Evolutionary conservation across 2,329 filamentous ascomycete species (phyloP).

Genomic region (Harringtonia aguacate): DNA sequence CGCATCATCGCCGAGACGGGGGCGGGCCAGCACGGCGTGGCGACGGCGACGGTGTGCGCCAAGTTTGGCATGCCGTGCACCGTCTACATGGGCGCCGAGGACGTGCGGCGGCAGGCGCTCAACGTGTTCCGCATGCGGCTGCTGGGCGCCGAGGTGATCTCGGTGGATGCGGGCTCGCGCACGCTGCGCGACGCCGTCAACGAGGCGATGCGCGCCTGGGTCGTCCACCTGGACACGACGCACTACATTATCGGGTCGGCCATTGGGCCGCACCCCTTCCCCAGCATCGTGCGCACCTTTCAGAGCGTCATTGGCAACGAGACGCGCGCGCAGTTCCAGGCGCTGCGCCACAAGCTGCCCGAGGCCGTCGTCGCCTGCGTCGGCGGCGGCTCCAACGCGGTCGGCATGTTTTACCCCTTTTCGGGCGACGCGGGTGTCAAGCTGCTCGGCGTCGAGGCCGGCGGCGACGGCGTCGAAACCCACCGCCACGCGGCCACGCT

Average conservation of each 20-base stretch:
- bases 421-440: slow-evolving; percentile 74
- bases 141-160: slow-evolving; percentile 82
- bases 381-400: slow-evolving; percentile 87
- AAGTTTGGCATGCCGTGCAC: slow-evolving; percentile 98
- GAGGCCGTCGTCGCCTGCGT: slow-evolving; percentile 96
- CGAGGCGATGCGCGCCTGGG: slow-evolving; percentile 90
- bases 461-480: slow-evolving; percentile 85
- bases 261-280: slow-evolving; percentile 96
- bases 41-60: slow-evolving; percentile 92
- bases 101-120: slow-evolving; percentile 87
- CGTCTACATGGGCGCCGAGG: slow-evolving; percentile 97
- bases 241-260: slow-evolving; percentile 98
- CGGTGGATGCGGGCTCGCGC: slow-evolving; percentile 81
- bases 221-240: slow-evolving; percentile 81
- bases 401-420: slow-evolving; percentile 98
- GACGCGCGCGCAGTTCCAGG: slow-evolving; percentile 84
- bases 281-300: slow-evolving; percentile 94
- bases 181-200: slow-evolving; percentile 86
- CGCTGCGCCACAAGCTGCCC: slow-evolving; percentile 76
- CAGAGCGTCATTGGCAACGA: slow-evolving; percentile 93
- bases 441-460: slow-evolving; percentile 88
- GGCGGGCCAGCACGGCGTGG: slow-evolving; percentile 94
- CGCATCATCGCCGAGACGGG: slow-evolving; percentile 97
- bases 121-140: slow-evolving; percentile 99
- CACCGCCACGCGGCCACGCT: slow-evolving; percentile 79